Percentiles rank a stretch among this genome's conserved stretches.
Conservation (phyloP, 2,329 filamentous ascomycete genomes). For the Fusarium palustre region DNA sequence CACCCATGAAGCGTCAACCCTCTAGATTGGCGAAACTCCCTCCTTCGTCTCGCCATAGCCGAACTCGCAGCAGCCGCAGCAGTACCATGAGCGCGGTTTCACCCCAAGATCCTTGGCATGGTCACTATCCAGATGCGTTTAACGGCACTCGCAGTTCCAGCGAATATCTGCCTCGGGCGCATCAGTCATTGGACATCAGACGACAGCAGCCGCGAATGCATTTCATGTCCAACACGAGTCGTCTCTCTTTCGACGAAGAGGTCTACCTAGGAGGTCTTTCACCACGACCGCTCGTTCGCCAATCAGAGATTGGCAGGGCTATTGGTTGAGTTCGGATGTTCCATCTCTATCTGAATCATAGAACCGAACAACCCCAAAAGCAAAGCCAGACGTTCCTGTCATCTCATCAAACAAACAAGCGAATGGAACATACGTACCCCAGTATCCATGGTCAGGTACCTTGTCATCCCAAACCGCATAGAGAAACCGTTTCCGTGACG, state of each 20-base stretch:
- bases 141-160: slow-evolving; percentile 50
- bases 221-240: slow-evolving; percentile 55
- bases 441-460: slow-evolving; percentile 23
- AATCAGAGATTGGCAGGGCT: slow-evolving; percentile 64
- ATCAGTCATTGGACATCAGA: slow-evolving; percentile 41
- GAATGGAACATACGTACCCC: slow-evolving; percentile 17
- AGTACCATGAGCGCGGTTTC: slow-evolving; percentile 56
- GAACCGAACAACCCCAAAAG: slow-evolving; percentile 1
- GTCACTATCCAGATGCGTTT: slow-evolving; percentile 51
- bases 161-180: slow-evolving; percentile 46
- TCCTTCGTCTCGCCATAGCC: slow-evolving; percentile 52
- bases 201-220: slow-evolving; percentile 53
- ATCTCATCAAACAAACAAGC: slow-evolving; percentile 5
- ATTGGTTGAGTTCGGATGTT: slow-evolving; percentile 59
- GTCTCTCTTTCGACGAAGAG: slow-evolving; percentile 61
- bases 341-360: neutral
- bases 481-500: slow-evolving; percentile 33
- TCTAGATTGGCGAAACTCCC: slow-evolving; percentile 66
- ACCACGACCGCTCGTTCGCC: slow-evolving; percentile 60
- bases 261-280: slow-evolving; percentile 59
- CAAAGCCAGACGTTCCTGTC: slow-evolving; percentile 22
- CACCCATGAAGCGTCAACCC: slow-evolving; percentile 63
- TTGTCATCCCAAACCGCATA: slow-evolving; percentile 29
- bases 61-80: slow-evolving; percentile 61
- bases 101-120: slow-evolving; percentile 57